Evolutionary conservation across 768 basidiomycete species (phyloP).

Genomic region (Auricularia cornea): DNA sequence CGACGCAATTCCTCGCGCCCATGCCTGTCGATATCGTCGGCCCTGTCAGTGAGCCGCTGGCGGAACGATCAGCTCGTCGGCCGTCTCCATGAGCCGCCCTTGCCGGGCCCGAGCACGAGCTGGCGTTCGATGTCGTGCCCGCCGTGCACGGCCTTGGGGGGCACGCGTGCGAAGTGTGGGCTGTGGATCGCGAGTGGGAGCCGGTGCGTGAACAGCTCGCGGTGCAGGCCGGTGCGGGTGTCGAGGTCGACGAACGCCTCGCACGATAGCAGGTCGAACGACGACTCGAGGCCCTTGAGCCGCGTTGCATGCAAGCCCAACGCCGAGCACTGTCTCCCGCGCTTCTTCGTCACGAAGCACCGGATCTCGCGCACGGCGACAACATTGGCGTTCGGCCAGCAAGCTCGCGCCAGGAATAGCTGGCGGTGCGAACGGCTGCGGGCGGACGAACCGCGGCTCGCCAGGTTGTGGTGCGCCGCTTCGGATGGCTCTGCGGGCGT

Average conservation of each 20-base stretch:
- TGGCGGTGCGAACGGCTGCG: not conserved
- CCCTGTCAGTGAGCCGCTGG: no score
- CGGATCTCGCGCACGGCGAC: not conserved
- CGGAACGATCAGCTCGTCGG: not conserved
- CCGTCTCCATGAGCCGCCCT: not conserved
- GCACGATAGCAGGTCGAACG: not conserved
- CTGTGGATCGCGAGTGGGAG: not conserved
- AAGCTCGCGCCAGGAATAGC: not conserved
- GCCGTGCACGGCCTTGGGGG: not conserved
- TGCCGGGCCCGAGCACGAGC: not conserved
- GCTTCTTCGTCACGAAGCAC: not conserved
- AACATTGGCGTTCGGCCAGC: not conserved
- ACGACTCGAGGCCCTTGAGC: slow-evolving; percentile 1
- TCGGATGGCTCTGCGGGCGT: not conserved
- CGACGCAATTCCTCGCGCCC: no score
- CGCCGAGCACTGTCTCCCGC: not conserved
- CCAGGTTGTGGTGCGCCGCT: not conserved
- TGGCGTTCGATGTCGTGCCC: not conserved
- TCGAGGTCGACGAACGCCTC: not conserved
- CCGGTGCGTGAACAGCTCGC: not conserved
- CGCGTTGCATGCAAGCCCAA: not conserved
- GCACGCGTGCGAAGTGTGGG: not conserved
- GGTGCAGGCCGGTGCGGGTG: not conserved
- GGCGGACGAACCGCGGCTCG: not conserved
- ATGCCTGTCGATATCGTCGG: no score